Evolutionary conservation across 1,284 basidiomycete genomes (phyloP), one percentile per base, ranked within the genome.

Genomic region (Leccinum olivaceoglutinosum): DNA sequence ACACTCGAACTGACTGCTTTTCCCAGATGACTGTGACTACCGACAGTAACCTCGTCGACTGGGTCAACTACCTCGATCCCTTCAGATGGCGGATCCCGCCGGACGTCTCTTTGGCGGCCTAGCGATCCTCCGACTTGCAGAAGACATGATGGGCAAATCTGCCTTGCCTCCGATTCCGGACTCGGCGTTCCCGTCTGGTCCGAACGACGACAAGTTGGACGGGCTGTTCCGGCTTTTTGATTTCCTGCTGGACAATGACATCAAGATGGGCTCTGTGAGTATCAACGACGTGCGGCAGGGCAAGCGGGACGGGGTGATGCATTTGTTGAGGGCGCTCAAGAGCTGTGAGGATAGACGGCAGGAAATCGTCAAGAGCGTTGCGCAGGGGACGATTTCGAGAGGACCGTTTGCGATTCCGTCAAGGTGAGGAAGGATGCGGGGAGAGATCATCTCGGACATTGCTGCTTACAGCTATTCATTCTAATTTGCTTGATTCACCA

Each of bases 201-300:
- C 81, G 4, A 78, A 80, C 63, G 90, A 93, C 69, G 90, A 93
- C 68, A 90, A 87, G 69, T 80, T 96, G n/a, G 93, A 95, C 60
- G 93, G 93, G 14, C 80, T 96, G 51, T 94, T 96, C 79, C 83
- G 86, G 64, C 80, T 95, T 64, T 94, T 94, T 77, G 93, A 96
- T 76, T 93, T 92, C 74, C 77, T 96, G 60, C 83, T 95, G 53
- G 93, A 94, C 70, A 91, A 92, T 66, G 92, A 93, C 62, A 86
- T 96, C 63, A 90, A 90, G 77, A 91, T 94, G 80, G 93, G 90
- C 10, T 86, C 83, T 66, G 89, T 96, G 39, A 94, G 91, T 70
- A 94, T 96, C 77, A 95, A 95, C 72, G 94, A 96, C 75, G 82
- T 97, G 55, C 81, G 91, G 61, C 84, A 85, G 65, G 92, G 90